Percentiles rank a stretch among this genome's conserved stretches.
phyloP scores from a whole-genome alignment of 192 early-diverging fungal species.

The Gonapodya prolifera region DNA sequence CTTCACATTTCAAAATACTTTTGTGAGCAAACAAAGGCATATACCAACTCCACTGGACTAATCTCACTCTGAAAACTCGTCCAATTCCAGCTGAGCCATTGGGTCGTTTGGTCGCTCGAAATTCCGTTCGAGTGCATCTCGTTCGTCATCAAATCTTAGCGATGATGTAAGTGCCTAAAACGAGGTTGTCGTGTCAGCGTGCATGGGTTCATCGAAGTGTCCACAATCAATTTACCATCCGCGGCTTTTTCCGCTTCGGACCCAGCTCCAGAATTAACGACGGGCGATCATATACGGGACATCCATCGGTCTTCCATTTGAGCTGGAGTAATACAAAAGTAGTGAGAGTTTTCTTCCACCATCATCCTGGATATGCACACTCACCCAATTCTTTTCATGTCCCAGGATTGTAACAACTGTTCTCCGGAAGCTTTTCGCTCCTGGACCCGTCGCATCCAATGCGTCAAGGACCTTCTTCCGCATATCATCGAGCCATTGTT shows the following conservation, averaged over 20 bases:
- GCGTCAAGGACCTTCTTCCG: slow-evolving; percentile 29
- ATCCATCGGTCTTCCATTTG: not conserved
- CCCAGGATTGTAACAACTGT: slow-evolving; percentile 53
- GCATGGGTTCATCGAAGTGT: no score
- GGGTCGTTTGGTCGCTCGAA: not conserved
- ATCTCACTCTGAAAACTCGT: not conserved
- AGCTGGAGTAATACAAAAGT: not conserved
- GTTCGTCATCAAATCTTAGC: not conserved
- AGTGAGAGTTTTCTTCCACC: not conserved
- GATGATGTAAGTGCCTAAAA: not conserved
- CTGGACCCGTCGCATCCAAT: slow-evolving; percentile 36
- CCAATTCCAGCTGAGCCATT: not conserved
- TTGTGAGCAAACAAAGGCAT: not conserved
- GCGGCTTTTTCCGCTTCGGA: not conserved
- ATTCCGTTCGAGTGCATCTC: not conserved
- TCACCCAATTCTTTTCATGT: slow-evolving; percentile 65
- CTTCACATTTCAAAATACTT: not conserved
- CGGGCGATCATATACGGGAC: not conserved
- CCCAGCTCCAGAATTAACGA: not conserved
- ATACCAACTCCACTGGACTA: not conserved
- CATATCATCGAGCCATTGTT: slow-evolving; percentile 37
- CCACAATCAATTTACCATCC: not conserved
- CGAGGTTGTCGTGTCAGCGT: no score
- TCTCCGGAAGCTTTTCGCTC: slow-evolving; percentile 47
- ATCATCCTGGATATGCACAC: not conserved